phyloP scores from a whole-genome alignment of 805 yeast species.

The Jamesozyma jinghongensis region DNA sequence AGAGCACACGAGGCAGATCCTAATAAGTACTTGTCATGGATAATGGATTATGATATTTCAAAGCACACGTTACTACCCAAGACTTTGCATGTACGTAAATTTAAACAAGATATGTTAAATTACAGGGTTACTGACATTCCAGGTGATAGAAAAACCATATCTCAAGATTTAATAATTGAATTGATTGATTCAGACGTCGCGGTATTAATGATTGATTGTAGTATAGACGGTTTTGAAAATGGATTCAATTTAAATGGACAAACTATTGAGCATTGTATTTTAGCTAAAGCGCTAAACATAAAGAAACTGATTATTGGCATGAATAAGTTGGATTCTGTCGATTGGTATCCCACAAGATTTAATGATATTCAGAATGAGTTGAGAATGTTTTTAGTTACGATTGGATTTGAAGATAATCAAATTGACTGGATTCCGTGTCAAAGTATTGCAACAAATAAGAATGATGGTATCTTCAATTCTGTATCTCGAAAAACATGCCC shows the following conservation, averaged over 20 bases:
- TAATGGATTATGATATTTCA: constrained; percentile 4
- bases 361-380: constrained; percentile 82
- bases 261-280: constrained; percentile 7
- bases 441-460: constrained; percentile 65
- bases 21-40: constrained; percentile 5
- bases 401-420: constrained; percentile 75
- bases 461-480: constrained; percentile 76
- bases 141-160: background rate
- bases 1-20: constrained; percentile 1
- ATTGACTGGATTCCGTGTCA: constrained; percentile 84
- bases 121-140: constrained; percentile 6
- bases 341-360: constrained; percentile 87
- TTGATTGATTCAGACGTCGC: constrained; percentile 3
- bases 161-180: background rate
- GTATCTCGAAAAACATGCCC: constrained; percentile 31
- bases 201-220: constrained; percentile 9
- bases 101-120: background rate
- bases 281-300: background rate
- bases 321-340: constrained; percentile 86
- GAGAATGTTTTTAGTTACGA: constrained; percentile 61
- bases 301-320: constrained; percentile 7
- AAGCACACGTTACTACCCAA: constrained; percentile 3
- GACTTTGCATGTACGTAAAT: background rate
- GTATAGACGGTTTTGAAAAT: constrained; percentile 8
- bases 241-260: constrained; percentile 11